phyloP scores from a whole-genome alignment of 2,329 filamentous ascomycete genomes.

The Trichophaea hybrida region DNA sequence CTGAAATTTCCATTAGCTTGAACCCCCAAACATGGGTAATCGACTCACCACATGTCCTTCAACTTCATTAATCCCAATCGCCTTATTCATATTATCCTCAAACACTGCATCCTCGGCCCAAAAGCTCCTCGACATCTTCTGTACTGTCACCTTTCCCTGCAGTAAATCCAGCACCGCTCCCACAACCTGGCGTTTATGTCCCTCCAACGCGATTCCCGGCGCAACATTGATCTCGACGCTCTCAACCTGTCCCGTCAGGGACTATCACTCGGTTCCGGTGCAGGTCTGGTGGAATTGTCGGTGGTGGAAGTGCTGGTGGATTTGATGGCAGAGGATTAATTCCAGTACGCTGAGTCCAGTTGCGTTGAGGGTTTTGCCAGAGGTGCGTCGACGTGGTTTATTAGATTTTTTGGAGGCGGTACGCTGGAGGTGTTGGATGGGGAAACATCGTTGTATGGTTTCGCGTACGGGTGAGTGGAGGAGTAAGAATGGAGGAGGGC shows the following conservation, averaged over 20 bases:
- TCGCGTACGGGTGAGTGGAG: no score
- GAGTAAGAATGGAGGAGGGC: no score
- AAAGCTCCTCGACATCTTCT: not conserved
- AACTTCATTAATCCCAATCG: not conserved
- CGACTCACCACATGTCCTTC: not conserved
- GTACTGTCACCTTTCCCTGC: conserved; percentile 2
- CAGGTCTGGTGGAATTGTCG: not conserved
- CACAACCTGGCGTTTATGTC: not conserved
- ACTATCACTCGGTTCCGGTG: not conserved
- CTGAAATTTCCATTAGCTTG: not conserved
- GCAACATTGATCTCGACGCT: not conserved
- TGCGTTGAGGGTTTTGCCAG: not conserved
- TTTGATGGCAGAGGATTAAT: not conserved
- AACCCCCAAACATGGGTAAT: not conserved
- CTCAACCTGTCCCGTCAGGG: conserved; percentile 1
- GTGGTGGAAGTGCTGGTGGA: not conserved
- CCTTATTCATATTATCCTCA: conserved; percentile 2
- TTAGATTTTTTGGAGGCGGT: not conserved
- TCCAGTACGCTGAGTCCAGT: conserved; percentile 1
- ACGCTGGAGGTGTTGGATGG: not conserved
- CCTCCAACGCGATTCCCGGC: not conserved
- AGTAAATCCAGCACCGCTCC: conserved; percentile 1
- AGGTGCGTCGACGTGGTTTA: not conserved
- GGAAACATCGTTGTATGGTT: not conserved
- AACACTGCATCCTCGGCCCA: not conserved